phyloP scores from a whole-genome alignment of 169 alveolate genomes.

The Perkinsus marinus region DNA sequence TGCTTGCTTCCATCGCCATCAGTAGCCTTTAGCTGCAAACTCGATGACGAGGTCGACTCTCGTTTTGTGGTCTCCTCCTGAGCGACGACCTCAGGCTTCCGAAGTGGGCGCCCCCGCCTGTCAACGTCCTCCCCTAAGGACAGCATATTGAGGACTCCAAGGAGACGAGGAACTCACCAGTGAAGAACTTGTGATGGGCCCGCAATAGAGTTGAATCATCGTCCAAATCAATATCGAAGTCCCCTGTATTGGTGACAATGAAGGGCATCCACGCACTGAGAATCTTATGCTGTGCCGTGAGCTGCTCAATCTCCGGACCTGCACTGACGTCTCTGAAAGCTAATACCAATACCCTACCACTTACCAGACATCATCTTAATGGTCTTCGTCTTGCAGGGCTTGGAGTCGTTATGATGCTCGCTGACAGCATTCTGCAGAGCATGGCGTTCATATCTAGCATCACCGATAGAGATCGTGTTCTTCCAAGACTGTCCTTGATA shows the following conservation, averaged over 20 bases:
- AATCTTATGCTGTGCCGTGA: background rate
- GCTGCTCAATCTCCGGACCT: background rate
- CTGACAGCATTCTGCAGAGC: background rate
- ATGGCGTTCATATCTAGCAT: background rate
- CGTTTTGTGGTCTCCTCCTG: background rate
- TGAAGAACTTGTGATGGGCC: background rate
- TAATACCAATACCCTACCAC: background rate
- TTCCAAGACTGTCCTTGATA: background rate
- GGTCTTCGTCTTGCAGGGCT: background rate
- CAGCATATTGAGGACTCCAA: too few relatives aligned
- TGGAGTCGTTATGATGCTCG: background rate
- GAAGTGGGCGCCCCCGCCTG: background rate
- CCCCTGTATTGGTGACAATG: background rate
- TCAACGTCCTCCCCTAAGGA: background rate
- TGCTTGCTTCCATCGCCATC: too few relatives aligned
- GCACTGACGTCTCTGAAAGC: background rate
- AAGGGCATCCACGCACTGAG: background rate
- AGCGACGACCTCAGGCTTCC: background rate
- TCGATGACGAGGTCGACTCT: background rate
- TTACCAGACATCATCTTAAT: background rate
- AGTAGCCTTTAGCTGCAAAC: too few relatives aligned
- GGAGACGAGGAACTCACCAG: background rate
- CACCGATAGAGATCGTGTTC: background rate
- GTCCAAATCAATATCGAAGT: background rate
- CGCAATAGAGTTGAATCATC: background rate